phyloP scores from a whole-genome alignment of 2,329 filamentous ascomycete species.

The Cephalotrichum gorgonifer region DNA sequence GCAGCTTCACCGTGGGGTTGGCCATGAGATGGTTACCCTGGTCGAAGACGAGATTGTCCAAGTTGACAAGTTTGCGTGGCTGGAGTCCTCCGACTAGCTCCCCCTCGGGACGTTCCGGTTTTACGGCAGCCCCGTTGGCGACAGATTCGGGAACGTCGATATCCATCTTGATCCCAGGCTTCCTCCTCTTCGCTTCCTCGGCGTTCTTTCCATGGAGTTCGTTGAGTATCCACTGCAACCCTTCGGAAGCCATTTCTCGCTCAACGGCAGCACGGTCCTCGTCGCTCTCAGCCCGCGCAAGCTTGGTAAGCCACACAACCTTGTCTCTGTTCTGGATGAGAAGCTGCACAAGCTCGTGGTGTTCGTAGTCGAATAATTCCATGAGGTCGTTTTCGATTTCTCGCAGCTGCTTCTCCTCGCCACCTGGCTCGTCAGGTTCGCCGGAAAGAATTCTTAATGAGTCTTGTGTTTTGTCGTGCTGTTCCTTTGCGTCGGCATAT shows the following conservation, averaged over 20 bases:
- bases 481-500: slow-evolving; percentile 84
- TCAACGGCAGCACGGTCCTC: slow-evolving; percentile 69
- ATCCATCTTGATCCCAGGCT: slow-evolving; percentile 91
- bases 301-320: slow-evolving; percentile 87
- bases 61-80: slow-evolving; percentile 78
- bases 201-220: slow-evolving; percentile 70
- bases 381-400: slow-evolving; percentile 98
- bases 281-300: slow-evolving; percentile 72
- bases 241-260: slow-evolving; percentile 83
- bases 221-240: slow-evolving; percentile 75
- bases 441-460: slow-evolving; percentile 77
- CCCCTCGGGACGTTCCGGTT: slow-evolving; percentile 50
- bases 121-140: slow-evolving; percentile 36
- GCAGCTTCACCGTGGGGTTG: slow-evolving; percentile 89
- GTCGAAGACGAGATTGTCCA: slow-evolving; percentile 94
- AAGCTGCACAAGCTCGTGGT: slow-evolving; percentile 84
- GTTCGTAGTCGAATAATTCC: slow-evolving; percentile 96
- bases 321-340: slow-evolving; percentile 88
- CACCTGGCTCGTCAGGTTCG: slow-evolving; percentile 56
- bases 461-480: slow-evolving; percentile 83
- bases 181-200: slow-evolving; percentile 48
- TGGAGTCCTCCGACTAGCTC: slow-evolving; percentile 72
- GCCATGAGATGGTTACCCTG: slow-evolving; percentile 99
- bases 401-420: slow-evolving; percentile 73
- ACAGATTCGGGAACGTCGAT: slow-evolving; percentile 63